Base-by-base conservation (phyloP, 2,329 filamentous ascomycete genomes). In the Cyphellophora europaea region DNA sequence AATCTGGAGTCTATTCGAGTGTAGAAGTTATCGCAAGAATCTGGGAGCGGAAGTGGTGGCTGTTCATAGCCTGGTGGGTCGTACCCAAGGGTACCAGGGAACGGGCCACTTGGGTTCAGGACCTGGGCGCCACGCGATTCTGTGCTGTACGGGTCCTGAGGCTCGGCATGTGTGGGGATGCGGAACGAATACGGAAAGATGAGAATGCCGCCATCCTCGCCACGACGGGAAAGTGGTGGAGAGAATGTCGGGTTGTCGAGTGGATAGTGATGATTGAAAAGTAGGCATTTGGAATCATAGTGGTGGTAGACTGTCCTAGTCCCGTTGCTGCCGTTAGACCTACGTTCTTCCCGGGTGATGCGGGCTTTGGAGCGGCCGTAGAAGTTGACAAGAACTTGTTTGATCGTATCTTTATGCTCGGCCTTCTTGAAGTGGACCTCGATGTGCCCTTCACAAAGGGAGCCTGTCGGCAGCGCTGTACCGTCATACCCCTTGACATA, bases 201-300 rank as follows among this genome's bases (percentile, higher is more conserved):
- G 21, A 25, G 21, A n/a, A 25, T 25, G 21, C 21, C 21, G 21
- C 21, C 21, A n/a, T 25, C 21, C n/a, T 25, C 21, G 21, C 21
- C 21, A n/a, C 21, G 21, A n/a, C 21, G 21, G 21, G 21, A 25
- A n/a, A n/a, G 8, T 8, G 21, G 8, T 8, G 21, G 21, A n/a
- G 21, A 8, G 21, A 25, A 25, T 8, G 21, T 25, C 8, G 21
- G 21, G 21, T 25, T 25, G 21, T 8, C n/a, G 21, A 25, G 21
- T 8, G 21, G 8, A n/a, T 25, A 25, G 21, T n/a, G 8, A n/a
- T 25, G 21, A n/a, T 8, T 8, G 21, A 25, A 25, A 25, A 25
- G 21, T 8, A 25, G 21, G n/a, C 8, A 8, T 25, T 25, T 25
- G 21, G 8, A 8, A n/a, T n/a, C n/a, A n/a, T 8, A 25, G 21